Evolutionary conservation across 2,329 filamentous ascomycete species (phyloP), one percentile per base, ranked within the genome.

Genomic region (Microsporum audouinii): DNA sequence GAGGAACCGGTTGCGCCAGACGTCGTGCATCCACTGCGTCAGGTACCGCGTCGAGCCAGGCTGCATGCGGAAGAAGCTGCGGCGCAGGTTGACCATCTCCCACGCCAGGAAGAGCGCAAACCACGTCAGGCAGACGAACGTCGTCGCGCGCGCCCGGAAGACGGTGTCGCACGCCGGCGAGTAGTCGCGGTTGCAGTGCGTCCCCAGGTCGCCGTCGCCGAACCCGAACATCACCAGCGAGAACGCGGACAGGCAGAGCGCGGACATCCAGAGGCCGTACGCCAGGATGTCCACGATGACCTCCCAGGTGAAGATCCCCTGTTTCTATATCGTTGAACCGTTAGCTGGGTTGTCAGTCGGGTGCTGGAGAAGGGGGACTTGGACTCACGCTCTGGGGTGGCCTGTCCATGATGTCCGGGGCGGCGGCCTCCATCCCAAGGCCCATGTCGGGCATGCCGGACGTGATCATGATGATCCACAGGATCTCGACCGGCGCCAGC

Each of bases 381-480:
- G n/a, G 47, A 63, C 65, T 45, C 64, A 66, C 65, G 70, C 84
- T 81, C 65, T 92, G 88, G 0, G 91, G 91, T 5, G 89, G 88
- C 59, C 89, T 86, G 64, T 81, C 77, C 83, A 95, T 89, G 63
- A 95, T 86, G 69, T 92, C 88, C 1, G 83, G 80, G 0, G 86
- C 83, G 0, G 89, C 88, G 51, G 80, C 77, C 73, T 95, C 90
- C 66, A 90, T 87, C 23, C 90, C 89, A 0, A 96, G 82, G 49
- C 90, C 91, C 77, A 96, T 94, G 62, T 91, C 91, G 1, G 90
- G 90, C 72, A 94, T 84, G 62, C 87, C 88, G 45, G 88, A 92
- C 0, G 91, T 96, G 60, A 94, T 82, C 88, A 95, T 92, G 74
- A 95, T 95, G 72, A 96, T 89, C 90, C 89, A 96, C 62, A 96